phyloP scores from a whole-genome alignment of 75 land plant species.

The Gnetum montanum region DNA sequence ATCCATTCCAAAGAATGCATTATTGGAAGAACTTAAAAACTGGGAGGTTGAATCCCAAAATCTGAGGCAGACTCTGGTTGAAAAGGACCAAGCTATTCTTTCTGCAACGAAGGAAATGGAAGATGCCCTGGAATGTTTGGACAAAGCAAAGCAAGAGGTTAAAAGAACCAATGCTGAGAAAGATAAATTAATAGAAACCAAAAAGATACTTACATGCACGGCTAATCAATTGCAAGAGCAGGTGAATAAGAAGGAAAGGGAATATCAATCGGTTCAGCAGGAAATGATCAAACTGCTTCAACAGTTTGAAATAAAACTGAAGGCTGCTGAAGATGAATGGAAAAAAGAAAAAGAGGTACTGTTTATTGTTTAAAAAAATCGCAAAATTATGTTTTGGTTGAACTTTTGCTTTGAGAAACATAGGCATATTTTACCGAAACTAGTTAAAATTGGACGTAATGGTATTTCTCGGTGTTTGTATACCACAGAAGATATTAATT shows the following conservation, averaged over 20 bases:
- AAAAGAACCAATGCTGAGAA: slow-evolving; percentile 19
- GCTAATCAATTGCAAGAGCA: slow-evolving; percentile 12
- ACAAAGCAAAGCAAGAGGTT: slow-evolving; percentile 37
- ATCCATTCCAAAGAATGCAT: neutral
- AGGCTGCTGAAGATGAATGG: slow-evolving; percentile 23
- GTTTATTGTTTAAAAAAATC: too few species aligned
- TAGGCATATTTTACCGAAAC: too few species aligned
- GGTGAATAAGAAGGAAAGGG: slow-evolving; percentile 21
- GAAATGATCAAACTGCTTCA: slow-evolving; percentile 18
- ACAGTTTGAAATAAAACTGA: slow-evolving; percentile 16
- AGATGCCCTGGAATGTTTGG: slow-evolving; percentile 34
- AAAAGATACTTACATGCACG: slow-evolving; percentile 21
- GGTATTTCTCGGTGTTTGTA: too few species aligned
- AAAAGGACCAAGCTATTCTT: slow-evolving; percentile 13
- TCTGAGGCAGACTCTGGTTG: neutral
- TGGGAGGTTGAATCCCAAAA: neutral
- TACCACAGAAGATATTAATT: too few species aligned
- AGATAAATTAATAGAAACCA: slow-evolving; percentile 18
- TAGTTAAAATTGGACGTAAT: too few species aligned
- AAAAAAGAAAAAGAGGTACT: slow-evolving; percentile 46
- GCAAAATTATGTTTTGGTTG: too few species aligned
- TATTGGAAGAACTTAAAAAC: slow-evolving; percentile 3
- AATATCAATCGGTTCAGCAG: slow-evolving; percentile 7
- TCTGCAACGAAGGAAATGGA: slow-evolving; percentile 47
- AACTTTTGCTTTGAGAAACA: too few species aligned